Percentiles rank a stretch among this genome's conserved stretches.
Evolutionary conservation across 2,329 filamentous ascomycete genomes (phyloP).

Genomic region (Penicillium janthinellum): DNA sequence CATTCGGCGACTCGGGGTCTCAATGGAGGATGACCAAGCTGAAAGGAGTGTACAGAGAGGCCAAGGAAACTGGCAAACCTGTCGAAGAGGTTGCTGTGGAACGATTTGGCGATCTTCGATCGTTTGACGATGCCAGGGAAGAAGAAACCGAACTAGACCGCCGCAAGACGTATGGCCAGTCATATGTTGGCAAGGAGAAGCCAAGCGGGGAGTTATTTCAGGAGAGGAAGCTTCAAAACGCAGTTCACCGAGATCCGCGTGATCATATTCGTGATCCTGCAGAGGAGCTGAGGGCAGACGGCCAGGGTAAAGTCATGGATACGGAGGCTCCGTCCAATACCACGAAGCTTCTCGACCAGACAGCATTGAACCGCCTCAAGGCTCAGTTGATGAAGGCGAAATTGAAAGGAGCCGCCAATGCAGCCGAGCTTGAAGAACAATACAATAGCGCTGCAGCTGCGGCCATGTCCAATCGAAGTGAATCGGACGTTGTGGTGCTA

Average conservation of each 20-base stretch:
- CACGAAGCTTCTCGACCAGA: constrained; percentile 67
- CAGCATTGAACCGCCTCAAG: constrained; percentile 81
- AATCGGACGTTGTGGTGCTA: constrained; percentile 74
- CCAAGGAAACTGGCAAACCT: constrained; percentile 69
- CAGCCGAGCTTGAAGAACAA: constrained; percentile 74
- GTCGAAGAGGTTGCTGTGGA: constrained; percentile 83
- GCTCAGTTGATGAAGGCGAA: constrained; percentile 97
- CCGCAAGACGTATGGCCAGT: constrained; percentile 77
- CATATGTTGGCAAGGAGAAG: constrained; percentile 81
- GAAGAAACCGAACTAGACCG: constrained; percentile 90
- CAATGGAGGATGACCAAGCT: constrained; percentile 97
- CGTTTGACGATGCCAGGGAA: constrained; percentile 90
- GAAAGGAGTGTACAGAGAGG: constrained; percentile 77
- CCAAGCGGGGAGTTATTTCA: constrained; percentile 84
- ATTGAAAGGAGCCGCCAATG: constrained; percentile 74
- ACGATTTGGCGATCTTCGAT: constrained; percentile 75
- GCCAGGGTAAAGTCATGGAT: constrained; percentile 61
- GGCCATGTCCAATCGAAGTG: constrained; percentile 58
- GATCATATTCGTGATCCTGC: constrained; percentile 35
- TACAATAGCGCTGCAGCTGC: constrained; percentile 73
- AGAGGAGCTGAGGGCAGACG: constrained; percentile 39
- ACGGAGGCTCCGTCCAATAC: constrained; percentile 55
- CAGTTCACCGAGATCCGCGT: constrained; percentile 45
- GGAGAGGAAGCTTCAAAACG: constrained; percentile 68
- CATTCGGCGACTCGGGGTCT: constrained; percentile 84